Evolutionary conservation across 2,329 filamentous ascomycete genomes (phyloP), one percentile per base, ranked within the genome.

Genomic region (Fusarium hainanense): DNA sequence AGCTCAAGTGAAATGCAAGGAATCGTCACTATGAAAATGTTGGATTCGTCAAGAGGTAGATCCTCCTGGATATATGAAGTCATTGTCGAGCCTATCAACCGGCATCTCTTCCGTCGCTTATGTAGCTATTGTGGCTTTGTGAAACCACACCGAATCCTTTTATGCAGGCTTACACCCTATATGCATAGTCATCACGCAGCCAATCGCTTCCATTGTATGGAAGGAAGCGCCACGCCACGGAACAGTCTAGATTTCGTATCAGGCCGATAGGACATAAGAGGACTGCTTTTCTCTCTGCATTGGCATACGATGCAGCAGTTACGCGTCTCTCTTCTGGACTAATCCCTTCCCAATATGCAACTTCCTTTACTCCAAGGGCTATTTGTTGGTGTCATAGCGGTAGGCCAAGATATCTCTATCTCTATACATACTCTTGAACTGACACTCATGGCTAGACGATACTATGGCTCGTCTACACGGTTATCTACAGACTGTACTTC

Each of bases 401-500:
- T 58, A 25, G 30, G 61, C 46, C 6, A 2, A 37, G 18, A 16
- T 10, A 8, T 7, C 8, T 6, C 3, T 5, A 18, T 8, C 3
- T 1, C 1, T 12, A 4, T 7, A 2, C 12, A 14, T 11, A 20
- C 4, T 6, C 10, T n/a, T 1, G 2, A 10, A 8, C 23, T 27
- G 8, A 54, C 7, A 13, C 3, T 12, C 7, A 3, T 32, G 34
- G 23, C 10, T 5, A 52, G 49, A 14, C 25, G 1, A 7, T 2
- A 14, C 7, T 28, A 4, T 63, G 58, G 61, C 44, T 25, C 7
- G n/a, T 46, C 9, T 21, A 28, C 10, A 6, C 18, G 2, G 7
- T 63, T 6, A 20, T 50, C 6, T 74, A 74, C 40, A 55, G 61
- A 14, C 4, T 72, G 2, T 58, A 48, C 6, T 70, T 73, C 5